Percentiles rank a stretch among this genome's conserved stretches.
phyloP scores from a whole-genome alignment of 495 filamentous ascomycete genomes.

The Penicillium atrosanguineum region DNA sequence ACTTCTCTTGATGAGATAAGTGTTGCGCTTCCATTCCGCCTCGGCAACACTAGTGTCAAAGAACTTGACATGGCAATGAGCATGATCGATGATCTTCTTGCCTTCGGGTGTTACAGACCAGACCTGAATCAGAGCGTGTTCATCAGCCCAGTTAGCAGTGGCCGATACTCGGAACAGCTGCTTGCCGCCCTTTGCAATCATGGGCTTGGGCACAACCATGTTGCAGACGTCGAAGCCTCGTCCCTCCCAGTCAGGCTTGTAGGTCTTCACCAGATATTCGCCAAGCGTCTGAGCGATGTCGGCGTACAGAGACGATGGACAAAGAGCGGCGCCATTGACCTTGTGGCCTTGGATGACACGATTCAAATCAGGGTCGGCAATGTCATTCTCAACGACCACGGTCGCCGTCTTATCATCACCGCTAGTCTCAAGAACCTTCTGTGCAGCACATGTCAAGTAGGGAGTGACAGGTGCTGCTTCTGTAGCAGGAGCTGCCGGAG shows the following conservation, averaged over 20 bases:
- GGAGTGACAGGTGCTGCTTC: conserved; percentile 34
- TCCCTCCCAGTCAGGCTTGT: conserved; percentile 52
- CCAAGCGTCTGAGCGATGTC: conserved; percentile 75
- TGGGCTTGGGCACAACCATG: conserved; percentile 67
- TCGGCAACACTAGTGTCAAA: conserved; percentile 28
- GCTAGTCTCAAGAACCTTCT: conserved; percentile 54
- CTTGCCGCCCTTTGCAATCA: conserved; percentile 59
- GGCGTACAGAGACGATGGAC: conserved; percentile 64
- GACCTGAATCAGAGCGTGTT: conserved; percentile 29
- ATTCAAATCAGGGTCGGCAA: conserved; percentile 58
- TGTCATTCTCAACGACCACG: conserved; percentile 65
- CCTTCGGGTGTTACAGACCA: conserved; percentile 45
- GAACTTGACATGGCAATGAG: conserved; percentile 46
- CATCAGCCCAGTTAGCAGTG: conserved; percentile 33
- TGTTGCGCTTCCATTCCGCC: conserved; percentile 45
- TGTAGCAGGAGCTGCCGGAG: conserved; percentile 23
- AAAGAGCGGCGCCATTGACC: conserved; percentile 63
- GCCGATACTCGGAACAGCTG: conserved; percentile 45
- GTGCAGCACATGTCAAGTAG: conserved; percentile 41
- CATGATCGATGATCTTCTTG: conserved; percentile 50
- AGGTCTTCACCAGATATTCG: conserved; percentile 62
- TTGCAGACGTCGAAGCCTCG: conserved; percentile 59
- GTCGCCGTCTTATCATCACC: conserved; percentile 52
- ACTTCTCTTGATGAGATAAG: conserved; percentile 47
- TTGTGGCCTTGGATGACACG: conserved; percentile 66